Base-by-base conservation (phyloP, 768 basidiomycete genomes). In the Polyporus arcularius region DNA sequence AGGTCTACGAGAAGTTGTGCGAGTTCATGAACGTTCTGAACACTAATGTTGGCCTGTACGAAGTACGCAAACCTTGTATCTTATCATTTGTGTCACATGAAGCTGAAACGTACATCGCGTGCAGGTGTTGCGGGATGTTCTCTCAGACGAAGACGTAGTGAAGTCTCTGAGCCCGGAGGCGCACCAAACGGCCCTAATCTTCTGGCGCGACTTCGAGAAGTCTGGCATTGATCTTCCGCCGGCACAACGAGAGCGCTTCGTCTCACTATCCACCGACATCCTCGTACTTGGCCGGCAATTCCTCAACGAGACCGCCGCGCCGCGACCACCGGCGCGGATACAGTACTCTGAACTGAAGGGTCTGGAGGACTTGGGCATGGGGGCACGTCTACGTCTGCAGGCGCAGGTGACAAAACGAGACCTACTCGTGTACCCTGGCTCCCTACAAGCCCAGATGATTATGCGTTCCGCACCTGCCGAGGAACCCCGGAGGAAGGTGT, bases 21-120 rank as follows among this genome's bases (percentile, higher is more conserved):
- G 92, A 95, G 76, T 96, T 91, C 73, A 98, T 99, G 96, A 98
- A 98, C 73, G 87, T 92, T 48, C 79, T 98, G 60, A 99, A 99
- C 74, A 98, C 96, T 35, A 83, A 98, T 78, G 87, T 89, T 38
- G 93, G 90, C 41, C 79, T 99, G 48, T 96, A 95, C 64, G 82
- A 93, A 78, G 96, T 92, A 73, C 75, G 90, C 79, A 57, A 4
- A 21, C 16, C 18, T 6, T 26, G 16, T 53, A 35, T 63, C 12
- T 26, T 28, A 21, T 15, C 62, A 16, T 55, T 41, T 57, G 53
- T 9, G 50, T 58, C 3, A 18, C 42, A 49, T 32, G 31, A 4
- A 46, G 14, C 47, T 57, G 16, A 58, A 39, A 18, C 5, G 1
- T 7, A 46, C 61, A 35, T 53, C 26, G 64, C 18, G 63, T 16